Percentiles rank a stretch among this genome's conserved stretches.
Evolutionary conservation across 768 basidiomycete genomes (phyloP).

Genomic region (Serendipita sp.): DNA sequence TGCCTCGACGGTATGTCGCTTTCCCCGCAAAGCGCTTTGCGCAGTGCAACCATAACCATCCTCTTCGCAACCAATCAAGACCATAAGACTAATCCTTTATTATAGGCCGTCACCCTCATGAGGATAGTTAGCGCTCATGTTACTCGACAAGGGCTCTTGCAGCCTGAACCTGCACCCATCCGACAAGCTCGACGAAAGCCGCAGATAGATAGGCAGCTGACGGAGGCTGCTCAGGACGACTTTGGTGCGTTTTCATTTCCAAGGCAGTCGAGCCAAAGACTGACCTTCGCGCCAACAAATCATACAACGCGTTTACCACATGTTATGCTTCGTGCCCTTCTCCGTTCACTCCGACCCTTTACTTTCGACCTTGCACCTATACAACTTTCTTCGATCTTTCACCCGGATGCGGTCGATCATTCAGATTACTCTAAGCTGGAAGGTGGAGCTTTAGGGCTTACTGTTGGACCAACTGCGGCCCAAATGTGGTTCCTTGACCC

Average conservation of each 20-base stretch:
- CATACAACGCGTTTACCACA: not conserved
- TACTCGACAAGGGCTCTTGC: not conserved
- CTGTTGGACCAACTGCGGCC: constrained; percentile 1
- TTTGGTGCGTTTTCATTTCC: not conserved
- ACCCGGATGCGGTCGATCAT: not conserved
- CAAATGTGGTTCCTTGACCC: constrained; percentile 2
- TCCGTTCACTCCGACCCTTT: constrained; percentile 1
- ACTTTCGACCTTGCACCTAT: not conserved
- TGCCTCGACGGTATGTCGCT: not conserved
- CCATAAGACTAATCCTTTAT: not conserved
- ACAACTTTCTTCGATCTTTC: not conserved
- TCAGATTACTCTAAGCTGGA: constrained; percentile 3
- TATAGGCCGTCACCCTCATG: not conserved
- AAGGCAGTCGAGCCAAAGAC: not conserved
- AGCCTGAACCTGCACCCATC: not conserved
- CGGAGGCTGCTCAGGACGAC: not conserved
- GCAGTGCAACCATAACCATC: not conserved
- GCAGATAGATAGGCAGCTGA: not conserved
- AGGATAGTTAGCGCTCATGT: not conserved
- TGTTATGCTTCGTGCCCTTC: not conserved
- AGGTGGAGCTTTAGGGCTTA: not conserved
- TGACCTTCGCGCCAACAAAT: not conserved
- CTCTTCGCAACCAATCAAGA: not conserved
- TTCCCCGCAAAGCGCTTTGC: not conserved
- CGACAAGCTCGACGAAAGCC: not conserved